A percentile compares a stretch with the other conserved stretches of the same genome.
phyloP scores from a whole-genome alignment of 257 asterid species.

The Solanum rostratum region DNA sequence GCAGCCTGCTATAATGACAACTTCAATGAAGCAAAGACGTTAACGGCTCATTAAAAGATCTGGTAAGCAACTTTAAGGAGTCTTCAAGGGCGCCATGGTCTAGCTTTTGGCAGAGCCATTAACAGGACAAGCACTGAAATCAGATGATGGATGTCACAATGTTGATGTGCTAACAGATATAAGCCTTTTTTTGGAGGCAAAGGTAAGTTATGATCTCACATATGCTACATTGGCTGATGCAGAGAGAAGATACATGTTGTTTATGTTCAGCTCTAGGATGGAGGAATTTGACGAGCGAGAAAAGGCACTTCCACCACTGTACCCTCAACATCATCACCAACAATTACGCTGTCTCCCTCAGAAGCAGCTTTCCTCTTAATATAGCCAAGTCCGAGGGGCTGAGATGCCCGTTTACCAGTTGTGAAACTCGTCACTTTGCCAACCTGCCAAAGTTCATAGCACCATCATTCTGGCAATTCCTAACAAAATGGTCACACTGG shows the following conservation, averaged over 20 bases:
- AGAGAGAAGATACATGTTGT: background rate
- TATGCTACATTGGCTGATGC: background rate
- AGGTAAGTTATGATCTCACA: background rate
- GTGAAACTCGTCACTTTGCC: conserved; percentile 85
- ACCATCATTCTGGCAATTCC: background rate
- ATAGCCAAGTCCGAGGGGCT: conserved; percentile 84
- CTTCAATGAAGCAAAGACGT: background rate
- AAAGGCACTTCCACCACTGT: conserved; percentile 77
- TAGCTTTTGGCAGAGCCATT: background rate
- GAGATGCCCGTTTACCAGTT: conserved; percentile 37
- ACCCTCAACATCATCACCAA: conserved; percentile 56
- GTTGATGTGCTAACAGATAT: background rate
- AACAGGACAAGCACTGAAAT: background rate
- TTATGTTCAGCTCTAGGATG: conserved; percentile 15
- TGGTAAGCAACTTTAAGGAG: background rate
- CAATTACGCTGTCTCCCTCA: conserved; percentile 52
- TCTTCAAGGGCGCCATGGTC: background rate
- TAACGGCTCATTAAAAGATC: background rate
- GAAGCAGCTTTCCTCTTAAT: conserved; percentile 66
- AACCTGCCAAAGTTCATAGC: conserved; percentile 39
- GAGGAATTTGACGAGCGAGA: conserved; percentile 46
- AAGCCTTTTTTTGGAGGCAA: background rate
- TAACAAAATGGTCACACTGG: background rate
- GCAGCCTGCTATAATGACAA: background rate
- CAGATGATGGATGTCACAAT: background rate